Evolutionary conservation across 2,329 filamentous ascomycete genomes (phyloP), one percentile per base, ranked within the genome.

Genomic region (Penicillium sp.): DNA sequence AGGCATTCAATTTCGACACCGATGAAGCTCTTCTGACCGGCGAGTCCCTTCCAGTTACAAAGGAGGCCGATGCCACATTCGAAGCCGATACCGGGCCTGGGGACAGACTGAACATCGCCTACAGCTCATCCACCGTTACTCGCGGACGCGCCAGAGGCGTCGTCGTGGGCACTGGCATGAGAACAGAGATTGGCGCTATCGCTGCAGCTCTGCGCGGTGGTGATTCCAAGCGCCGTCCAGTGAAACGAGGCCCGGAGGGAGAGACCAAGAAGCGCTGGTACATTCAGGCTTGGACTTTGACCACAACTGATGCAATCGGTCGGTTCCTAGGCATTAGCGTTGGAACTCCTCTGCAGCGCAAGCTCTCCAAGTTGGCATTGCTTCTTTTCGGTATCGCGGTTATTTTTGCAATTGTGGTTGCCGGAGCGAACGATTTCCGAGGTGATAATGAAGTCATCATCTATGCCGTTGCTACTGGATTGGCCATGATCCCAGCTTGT

Each of bases 1-100:
- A 80, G 60, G 69, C 77, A 40, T 80, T 89, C 68, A 90, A 91
- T 64, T 74, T 90, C 51, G 85, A 86, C 51, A 86, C 85, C 49
- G 87, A 94, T 52, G 81, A 83, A 60, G 77, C 80, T 10, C 74
- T 83, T 31, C 70, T 84, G 22, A 84, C 80, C 6, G 80, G 80
- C 42, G 80, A 84, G 65, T 80, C 80, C 13, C 65, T 81, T 4
- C 80, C 80, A 10, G 78, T 83, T 0, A 74, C 71, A 57, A 78
- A 84, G 67, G 72, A 77, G 43, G 65, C 69, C 18, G 61, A 69
- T 6, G 48, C 51, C 1, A 58, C 58, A 6, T 80, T 80, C 51
- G 66, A 71, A 4, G 60, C 65, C 2, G 75, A 78, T 9, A 77
- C 78, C 16, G 77, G 80, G 1, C 76, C 78, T 27, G 79, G 79